Base-by-base conservation (phyloP, 2,329 filamentous ascomycete species). In the Penicillium sp. region DNA sequence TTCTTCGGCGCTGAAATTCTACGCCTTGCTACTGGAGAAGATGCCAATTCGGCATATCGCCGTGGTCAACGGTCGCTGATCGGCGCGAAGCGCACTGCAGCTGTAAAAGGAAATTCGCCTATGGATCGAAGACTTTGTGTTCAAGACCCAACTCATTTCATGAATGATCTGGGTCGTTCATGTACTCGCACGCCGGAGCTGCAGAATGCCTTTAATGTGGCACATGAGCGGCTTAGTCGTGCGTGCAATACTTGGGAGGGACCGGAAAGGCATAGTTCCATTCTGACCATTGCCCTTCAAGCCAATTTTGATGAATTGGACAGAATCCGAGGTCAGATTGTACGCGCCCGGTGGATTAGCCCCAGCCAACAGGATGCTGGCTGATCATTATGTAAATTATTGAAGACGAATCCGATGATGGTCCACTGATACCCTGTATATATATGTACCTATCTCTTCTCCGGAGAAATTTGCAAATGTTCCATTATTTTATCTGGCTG, bases 101-200 rank as follows among this genome's bases (percentile, higher is more conserved):
- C 72, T 60, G 12, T 72, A 6, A 67, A 59, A 41, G 56, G 65
- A n/a, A 74, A 74, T 43, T 15, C 44, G 1, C 51, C 54, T 18
- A 55, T 57, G 15, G 64, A 66, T 4, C 61, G 75, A 52, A 70
- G 82, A 48, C 73, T 86, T 48, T 81, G 75, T 55, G 72, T 87
- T 14, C 83, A 85, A 67, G 84, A 87, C 61, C 85, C 85, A 0
- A 81, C 82, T 7, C 78, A 85, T 63, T 75, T 77, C 20, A 75
- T 75, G 63, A 85, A 85, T 65, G 81, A 87, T 63, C 74, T 86
- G 1, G 84, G 84, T 31, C 70, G 72, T 42, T 77, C 77, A 51
- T 76, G 72, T 43, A 70, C 75, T 51, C 75, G 75, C 14, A 81
- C 82, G 57, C 76, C 76, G 55, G 79, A 85, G 54, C 63, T 86